These are phyloP conservation scores for Tieghemiomyces parasiticus DNA, from an alignment of 192 early-diverging fungal genomes.

Conservation along the genomic window DNA sequence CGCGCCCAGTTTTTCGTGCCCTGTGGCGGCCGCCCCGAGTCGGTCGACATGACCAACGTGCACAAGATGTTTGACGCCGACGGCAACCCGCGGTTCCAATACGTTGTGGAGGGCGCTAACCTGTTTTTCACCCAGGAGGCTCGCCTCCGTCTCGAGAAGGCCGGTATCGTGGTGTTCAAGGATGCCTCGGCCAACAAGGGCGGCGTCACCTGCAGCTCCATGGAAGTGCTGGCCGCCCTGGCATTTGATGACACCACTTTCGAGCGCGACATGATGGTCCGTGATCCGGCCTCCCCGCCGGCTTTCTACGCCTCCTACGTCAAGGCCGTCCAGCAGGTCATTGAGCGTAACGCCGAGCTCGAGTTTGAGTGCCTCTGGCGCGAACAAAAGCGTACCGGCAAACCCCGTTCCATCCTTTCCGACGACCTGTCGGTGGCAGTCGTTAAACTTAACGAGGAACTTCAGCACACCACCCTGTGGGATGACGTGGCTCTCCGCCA, in stretches of 20 bases:
- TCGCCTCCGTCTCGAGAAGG: conserved; percentile 88
- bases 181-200: conserved; percentile 99
- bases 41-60: conserved; percentile 89
- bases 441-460: conserved; percentile 82
- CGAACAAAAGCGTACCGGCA: conserved; percentile 63
- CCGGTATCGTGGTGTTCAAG: conserved; percentile 90
- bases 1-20: conserved; percentile 88
- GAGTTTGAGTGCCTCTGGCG: conserved; percentile 94
- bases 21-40: conserved; percentile 97
- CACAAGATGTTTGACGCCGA: conserved; percentile 56
- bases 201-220: conserved; percentile 94
- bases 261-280: conserved; percentile 79
- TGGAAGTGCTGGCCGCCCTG: conserved; percentile 94
- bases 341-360: conserved; percentile 86
- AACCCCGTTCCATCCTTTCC: conserved; percentile 69
- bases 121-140: conserved; percentile 98
- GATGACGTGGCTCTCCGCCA: conserved; percentile 72
- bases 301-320: conserved; percentile 90
- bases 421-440: conserved; percentile 87
- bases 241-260: conserved; percentile 88
- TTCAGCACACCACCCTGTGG: conserved; percentile 87
- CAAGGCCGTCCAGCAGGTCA: conserved; percentile 76
- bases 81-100: conserved; percentile 88
- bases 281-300: conserved; percentile 52
- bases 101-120: conserved; percentile 98